phyloP scores from a whole-genome alignment of 2,329 filamentous ascomycete species.

The Colletotrichum simmondsii region DNA sequence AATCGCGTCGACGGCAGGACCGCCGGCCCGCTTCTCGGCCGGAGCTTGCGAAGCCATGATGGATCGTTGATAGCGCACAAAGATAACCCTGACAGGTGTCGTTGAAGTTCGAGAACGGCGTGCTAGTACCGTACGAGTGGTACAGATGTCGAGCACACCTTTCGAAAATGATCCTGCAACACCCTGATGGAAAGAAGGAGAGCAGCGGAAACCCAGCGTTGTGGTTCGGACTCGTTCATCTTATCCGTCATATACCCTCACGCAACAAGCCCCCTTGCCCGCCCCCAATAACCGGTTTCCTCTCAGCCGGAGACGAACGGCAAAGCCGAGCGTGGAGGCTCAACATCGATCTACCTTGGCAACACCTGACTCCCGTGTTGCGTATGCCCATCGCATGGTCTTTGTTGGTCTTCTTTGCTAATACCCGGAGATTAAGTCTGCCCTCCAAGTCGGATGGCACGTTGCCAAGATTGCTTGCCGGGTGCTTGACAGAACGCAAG shows the following conservation, averaged over 20 bases:
- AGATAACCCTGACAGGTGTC: not conserved
- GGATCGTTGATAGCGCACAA: not conserved
- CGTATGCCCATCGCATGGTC: not conserved
- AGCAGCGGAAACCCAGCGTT: too few species aligned
- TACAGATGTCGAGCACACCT: not conserved
- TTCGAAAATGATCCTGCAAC: not conserved
- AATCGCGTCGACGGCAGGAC: not conserved
- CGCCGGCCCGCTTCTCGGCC: not conserved
- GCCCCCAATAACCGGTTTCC: slow-evolving; percentile 2
- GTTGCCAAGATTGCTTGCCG: not conserved
- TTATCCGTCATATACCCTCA: slow-evolving; percentile 8
- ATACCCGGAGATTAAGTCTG: slow-evolving; percentile 2
- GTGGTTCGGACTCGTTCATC: slow-evolving; percentile 1
- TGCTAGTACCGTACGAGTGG: not conserved
- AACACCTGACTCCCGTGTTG: not conserved
- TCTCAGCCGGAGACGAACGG: not conserved
- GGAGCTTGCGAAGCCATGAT: not conserved
- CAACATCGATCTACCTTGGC: not conserved
- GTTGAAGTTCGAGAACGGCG: not conserved
- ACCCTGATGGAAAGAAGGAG: not conserved
- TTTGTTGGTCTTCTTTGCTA: not conserved
- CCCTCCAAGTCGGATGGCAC: not conserved
- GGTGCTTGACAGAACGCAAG: slow-evolving; percentile 21
- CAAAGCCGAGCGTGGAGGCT: not conserved
- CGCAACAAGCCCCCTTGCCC: not conserved